A percentile compares a stretch with the other conserved stretches of the same genome.
Conservation (phyloP, 2,329 filamentous ascomycete genomes). For the Fusarium sp. region DNA sequence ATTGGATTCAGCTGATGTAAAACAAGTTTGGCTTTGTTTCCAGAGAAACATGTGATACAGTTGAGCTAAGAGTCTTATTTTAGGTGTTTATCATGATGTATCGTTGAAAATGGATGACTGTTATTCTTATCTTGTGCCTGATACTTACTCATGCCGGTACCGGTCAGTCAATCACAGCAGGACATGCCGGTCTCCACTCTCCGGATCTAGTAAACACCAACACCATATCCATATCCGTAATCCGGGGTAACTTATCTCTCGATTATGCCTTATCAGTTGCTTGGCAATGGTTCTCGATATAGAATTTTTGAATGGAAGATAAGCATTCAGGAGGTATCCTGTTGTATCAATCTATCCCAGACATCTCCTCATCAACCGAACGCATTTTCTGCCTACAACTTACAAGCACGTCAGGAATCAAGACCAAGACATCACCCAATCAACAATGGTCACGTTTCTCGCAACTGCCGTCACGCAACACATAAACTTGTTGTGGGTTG, state of each 20-base stretch:
- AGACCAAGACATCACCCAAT: neutral
- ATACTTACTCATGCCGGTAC: constrained; percentile 10
- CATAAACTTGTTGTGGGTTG: neutral
- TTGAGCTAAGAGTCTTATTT: neutral
- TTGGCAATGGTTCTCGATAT: constrained; percentile 6
- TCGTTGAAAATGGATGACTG: neutral
- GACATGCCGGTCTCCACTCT: constrained; percentile 31
- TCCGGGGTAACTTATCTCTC: constrained; percentile 28
- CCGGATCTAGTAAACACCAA: constrained; percentile 32
- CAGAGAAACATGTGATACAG: neutral
- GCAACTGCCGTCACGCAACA: constrained; percentile 10
- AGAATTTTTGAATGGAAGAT: no score
- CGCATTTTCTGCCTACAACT: neutral
- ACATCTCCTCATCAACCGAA: neutral
- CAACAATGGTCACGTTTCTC: constrained; percentile 11
- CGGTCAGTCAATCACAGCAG: constrained; percentile 29
- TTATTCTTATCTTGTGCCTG: constrained; percentile 22
- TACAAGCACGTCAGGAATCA: neutral
- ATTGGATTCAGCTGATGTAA: neutral
- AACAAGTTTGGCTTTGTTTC: constrained; percentile 1
- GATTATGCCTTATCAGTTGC: constrained; percentile 11
- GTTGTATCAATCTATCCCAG: neutral
- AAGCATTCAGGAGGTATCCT: no score
- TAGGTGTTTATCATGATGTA: constrained; percentile 7
- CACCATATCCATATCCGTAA: constrained; percentile 12